Base-by-base conservation (phyloP, 2,329 filamentous ascomycete species). In the Dendryphion nanum region DNA sequence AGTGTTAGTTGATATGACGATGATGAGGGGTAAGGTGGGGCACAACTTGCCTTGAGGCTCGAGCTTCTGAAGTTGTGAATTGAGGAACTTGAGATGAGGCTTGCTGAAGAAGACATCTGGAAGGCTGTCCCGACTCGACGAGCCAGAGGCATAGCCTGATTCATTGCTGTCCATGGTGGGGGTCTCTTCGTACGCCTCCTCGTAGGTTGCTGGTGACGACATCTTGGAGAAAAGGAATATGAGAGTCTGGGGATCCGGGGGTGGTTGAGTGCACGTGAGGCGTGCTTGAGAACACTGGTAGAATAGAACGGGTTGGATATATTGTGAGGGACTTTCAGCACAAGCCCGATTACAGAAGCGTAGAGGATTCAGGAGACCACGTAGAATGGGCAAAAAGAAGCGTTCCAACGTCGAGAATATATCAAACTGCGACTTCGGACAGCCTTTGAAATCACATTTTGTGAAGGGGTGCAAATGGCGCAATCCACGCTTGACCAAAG, bases 61-160 rank as follows among this genome's bases (percentile, higher is more conserved):
- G 67, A 97, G 86, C 61, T 83, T 79, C 67, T 93, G 86, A 54
- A 98, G 74, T 68, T 95, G 89, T 48, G 82, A 72, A 76, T 98
- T 98, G 65, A 98, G 78, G 68, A 91, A 91, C 57, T 87, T 84
- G 53, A 97, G 76, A 67, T 98, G 91, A 47, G 85, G 79, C 65
- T 85, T 85, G 50, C 88, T 91, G 73, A 98, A 89, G 67, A 84
- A 82, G 57, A 97, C 77, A 44, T 87, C 80, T 12, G 90, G 86
- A 15, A 91, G 75, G 49, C 73, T 73, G 36, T 74, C 72, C 30
- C 78, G 73, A 53, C 78, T 84, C 21, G 80, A 82, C 35, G 76
- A 74, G 29, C 78, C 84, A 68, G 69, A 86, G 58, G 82, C 87
- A 72, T 96, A 96, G 47, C 91, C 91, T 23, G 91, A 96, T 69